phyloP scores from a whole-genome alignment of 2,329 filamentous ascomycete genomes.

The Hypoxylon sp. region DNA sequence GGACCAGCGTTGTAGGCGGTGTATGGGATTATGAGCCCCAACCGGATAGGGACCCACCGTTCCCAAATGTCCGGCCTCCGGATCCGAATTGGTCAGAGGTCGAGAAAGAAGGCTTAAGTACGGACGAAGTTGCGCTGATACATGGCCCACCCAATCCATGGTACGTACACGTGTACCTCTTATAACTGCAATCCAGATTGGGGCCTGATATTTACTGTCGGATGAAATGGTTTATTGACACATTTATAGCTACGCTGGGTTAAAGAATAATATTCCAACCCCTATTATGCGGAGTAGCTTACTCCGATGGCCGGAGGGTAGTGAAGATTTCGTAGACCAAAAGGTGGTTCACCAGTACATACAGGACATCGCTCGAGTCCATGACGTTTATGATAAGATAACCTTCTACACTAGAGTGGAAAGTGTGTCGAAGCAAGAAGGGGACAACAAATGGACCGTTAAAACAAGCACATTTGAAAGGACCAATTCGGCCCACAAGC shows the following conservation, averaged over 20 bases:
- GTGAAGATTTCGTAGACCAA: conserved; percentile 72
- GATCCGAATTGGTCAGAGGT: conserved; percentile 45
- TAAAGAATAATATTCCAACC: conserved; percentile 84
- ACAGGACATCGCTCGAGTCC: conserved; percentile 67
- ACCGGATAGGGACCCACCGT: conserved; percentile 58
- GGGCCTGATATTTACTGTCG: background rate
- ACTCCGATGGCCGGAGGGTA: conserved; percentile 70
- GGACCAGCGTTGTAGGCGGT: conserved; percentile 71
- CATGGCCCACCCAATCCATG: conserved; percentile 67
- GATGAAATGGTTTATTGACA: conserved; percentile 11
- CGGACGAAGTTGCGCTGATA: conserved; percentile 56
- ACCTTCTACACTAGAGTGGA: conserved; percentile 73
- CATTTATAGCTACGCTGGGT: conserved; percentile 59
- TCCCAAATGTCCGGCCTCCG: conserved; percentile 50
- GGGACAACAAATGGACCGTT: conserved; percentile 64
- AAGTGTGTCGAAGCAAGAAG: conserved; percentile 61
- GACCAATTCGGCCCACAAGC: conserved; percentile 38
- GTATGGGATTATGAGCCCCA: conserved; percentile 76
- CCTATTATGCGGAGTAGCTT: conserved; percentile 62
- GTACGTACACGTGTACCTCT: too few relatives aligned
- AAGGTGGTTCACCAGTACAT: conserved; percentile 71
- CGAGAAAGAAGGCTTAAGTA: conserved; percentile 44
- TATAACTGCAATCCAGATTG: background rate
- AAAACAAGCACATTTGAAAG: conserved; percentile 61
- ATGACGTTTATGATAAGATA: conserved; percentile 65